Conservation (phyloP, 345 rosid genomes). For the Raphanus raphanistrum region DNA sequence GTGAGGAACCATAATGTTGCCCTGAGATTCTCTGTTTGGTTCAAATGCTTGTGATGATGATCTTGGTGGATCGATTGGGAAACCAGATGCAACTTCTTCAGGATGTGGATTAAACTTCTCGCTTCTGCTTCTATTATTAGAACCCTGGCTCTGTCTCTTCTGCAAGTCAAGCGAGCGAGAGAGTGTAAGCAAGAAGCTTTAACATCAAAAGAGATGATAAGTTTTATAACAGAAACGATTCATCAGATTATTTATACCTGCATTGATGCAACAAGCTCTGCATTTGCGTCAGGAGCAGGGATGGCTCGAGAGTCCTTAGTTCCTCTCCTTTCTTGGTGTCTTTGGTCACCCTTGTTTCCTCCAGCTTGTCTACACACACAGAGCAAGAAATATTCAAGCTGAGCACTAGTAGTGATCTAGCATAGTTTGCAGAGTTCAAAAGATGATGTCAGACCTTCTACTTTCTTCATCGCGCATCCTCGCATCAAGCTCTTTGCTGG, state of each 20-base stretch:
- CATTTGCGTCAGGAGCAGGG: slow-evolving; percentile 96
- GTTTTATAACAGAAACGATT: neutral
- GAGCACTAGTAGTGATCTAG: neutral
- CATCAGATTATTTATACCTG: slow-evolving; percentile 50
- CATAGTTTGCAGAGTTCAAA: neutral
- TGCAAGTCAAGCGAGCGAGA: slow-evolving; percentile 38
- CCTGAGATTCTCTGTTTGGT: slow-evolving; percentile 56
- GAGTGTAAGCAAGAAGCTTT: slow-evolving; percentile 1
- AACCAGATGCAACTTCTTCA: slow-evolving; percentile 97
- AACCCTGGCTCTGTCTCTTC: slow-evolving; percentile 78
- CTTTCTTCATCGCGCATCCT: slow-evolving; percentile 90
- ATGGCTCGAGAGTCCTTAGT: slow-evolving; percentile 85
- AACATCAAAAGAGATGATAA: neutral
- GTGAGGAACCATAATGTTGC: slow-evolving; percentile 46
- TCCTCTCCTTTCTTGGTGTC: slow-evolving; percentile 73
- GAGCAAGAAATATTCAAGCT: slow-evolving; percentile 9
- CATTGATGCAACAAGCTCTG: slow-evolving; percentile 78
- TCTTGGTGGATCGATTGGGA: slow-evolving; percentile 97
- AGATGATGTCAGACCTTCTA: slow-evolving; percentile 58
- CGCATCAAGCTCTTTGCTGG: slow-evolving; percentile 98
- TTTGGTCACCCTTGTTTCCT: slow-evolving; percentile 68
- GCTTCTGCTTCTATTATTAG: slow-evolving; percentile 82
- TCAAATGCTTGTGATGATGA: slow-evolving; percentile 79
- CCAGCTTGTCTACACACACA: slow-evolving; percentile 65
- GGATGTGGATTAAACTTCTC: slow-evolving; percentile 97